These are phyloP conservation scores for Claviceps sp. DNA, from an alignment of 2,329 filamentous ascomycete species.

Conservation along the genomic window DNA sequence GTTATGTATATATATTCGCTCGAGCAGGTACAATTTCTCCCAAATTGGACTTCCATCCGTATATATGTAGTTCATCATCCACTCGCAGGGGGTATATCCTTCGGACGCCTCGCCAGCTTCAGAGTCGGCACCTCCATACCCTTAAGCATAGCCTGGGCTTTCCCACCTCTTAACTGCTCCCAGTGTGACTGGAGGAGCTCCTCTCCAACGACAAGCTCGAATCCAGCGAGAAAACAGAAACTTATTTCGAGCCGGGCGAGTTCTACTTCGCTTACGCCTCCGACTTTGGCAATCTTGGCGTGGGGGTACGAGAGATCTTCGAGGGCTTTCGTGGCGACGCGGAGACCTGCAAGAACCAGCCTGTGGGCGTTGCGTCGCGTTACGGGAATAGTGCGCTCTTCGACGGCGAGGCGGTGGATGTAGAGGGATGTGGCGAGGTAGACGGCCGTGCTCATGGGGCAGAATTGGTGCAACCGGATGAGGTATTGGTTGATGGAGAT, in stretches of 20 bases:
- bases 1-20: no score
- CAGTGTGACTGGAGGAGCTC: constrained; percentile 21
- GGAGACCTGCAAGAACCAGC: constrained; percentile 66
- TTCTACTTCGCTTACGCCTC: constrained; percentile 72
- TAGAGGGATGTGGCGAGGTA: constrained; percentile 84
- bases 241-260: constrained; percentile 78
- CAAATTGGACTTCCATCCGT: no score
- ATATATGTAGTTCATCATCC: not conserved
- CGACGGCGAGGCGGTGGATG: constrained; percentile 68
- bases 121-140: constrained; percentile 17
- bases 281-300: constrained; percentile 70
- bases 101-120: constrained; percentile 11
- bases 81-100: constrained; percentile 4
- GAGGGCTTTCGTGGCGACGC: constrained; percentile 88
- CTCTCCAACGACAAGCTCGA: constrained; percentile 52
- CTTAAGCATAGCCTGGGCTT: constrained; percentile 13
- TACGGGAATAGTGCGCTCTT: constrained; percentile 65
- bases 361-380: constrained; percentile 79
- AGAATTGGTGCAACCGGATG: constrained; percentile 74
- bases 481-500: constrained; percentile 79
- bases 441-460: constrained; percentile 85
- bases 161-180: constrained; percentile 18
- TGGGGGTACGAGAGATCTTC: constrained; percentile 87
- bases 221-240: constrained; percentile 76
- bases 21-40: no score